Conservation (phyloP, 2,329 filamentous ascomycete species). For the Aureobasidium lini region DNA sequence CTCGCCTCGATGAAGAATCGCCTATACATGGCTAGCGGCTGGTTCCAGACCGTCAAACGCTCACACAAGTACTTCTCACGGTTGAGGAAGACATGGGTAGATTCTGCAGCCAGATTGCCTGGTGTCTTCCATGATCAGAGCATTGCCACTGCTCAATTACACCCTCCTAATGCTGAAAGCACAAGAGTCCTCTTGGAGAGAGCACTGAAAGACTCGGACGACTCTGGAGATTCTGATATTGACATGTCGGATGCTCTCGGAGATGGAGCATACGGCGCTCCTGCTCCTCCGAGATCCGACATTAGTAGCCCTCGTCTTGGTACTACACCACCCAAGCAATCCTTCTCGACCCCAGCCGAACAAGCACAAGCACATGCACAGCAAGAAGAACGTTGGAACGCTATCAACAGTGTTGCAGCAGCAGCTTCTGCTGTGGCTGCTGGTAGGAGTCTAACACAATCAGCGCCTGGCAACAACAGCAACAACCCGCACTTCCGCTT, state of each 20-base stretch:
- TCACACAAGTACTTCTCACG: slow-evolving; percentile 48
- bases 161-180: slow-evolving; percentile 36
- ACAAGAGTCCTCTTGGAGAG: slow-evolving; percentile 35
- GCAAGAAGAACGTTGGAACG: slow-evolving; percentile 32
- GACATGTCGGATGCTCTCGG: slow-evolving; percentile 28
- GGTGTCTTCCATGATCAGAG: slow-evolving; percentile 25
- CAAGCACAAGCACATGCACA: slow-evolving; percentile 15
- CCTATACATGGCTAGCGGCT: slow-evolving; percentile 51
- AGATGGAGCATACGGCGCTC: slow-evolving; percentile 1
- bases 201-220: slow-evolving; percentile 28
- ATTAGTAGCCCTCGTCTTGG: slow-evolving; percentile 23
- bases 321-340: slow-evolving; percentile 21
- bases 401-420: slow-evolving; percentile 30
- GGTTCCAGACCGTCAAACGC: slow-evolving; percentile 46
- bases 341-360: not conserved
- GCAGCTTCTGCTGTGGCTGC: slow-evolving; percentile 20
- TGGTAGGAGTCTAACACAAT: slow-evolving; percentile 16
- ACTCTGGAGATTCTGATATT: slow-evolving; percentile 29
- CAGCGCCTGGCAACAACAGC: slow-evolving; percentile 7
- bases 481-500: slow-evolving; percentile 7
- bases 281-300: slow-evolving; percentile 23
- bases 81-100: slow-evolving; percentile 44
- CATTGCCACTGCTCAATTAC: slow-evolving; percentile 26
- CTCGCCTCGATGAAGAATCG: slow-evolving; percentile 45
- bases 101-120: slow-evolving; percentile 26